Evolutionary conservation across 805 yeast genomes (phyloP), one percentile per base, ranked within the genome.

Genomic region (Danielozyma ontarioensis): DNA sequence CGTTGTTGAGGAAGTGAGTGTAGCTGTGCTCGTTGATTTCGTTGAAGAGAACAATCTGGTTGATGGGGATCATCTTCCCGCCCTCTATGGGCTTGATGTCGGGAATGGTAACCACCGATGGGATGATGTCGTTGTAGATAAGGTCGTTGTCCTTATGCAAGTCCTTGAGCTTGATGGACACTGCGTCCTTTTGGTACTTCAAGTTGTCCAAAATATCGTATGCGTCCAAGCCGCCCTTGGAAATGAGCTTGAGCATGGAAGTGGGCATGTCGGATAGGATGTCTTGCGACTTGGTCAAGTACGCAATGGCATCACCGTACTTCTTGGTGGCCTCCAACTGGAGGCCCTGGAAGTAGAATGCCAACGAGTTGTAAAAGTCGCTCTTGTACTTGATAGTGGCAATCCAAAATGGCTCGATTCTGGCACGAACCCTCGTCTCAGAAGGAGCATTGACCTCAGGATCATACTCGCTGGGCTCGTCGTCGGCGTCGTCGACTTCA

Each of bases 121-220:
- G 96, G 11, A 89, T 63, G 1, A 68, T 48, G 14, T 83, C 90
- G 56, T 93, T 95, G 51, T 85, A 90, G 24, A 90, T 85, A 46
- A 78, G 81, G 52, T 90, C 97, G 50, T 90, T 90, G 51, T 90
- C 97, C 44, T 83, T 87, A 17, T 72, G 78, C 45, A 85, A 43
- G 17, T 64, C 71, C 8, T 42, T 42, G 31, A 66, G 45, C 31
- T 66, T 66, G 32, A 66, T 66, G 1, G 33, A 41, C 33, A 59
- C 48, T 0, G 64, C 64, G 40, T 66, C 70, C 34, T 59, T 61
- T 34, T 66, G 72, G 34, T 51, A 63, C 40, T 66, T 65, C 44
- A 48, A 59, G 36, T 60, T 62, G 36, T 66, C 72, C 35, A 66
- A 49, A 28, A 65, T 37, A 22, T 62, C 70, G 41, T 60, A 64